Conservation (phyloP, 306 rosid species). For the Calophaca sinica region DNA sequence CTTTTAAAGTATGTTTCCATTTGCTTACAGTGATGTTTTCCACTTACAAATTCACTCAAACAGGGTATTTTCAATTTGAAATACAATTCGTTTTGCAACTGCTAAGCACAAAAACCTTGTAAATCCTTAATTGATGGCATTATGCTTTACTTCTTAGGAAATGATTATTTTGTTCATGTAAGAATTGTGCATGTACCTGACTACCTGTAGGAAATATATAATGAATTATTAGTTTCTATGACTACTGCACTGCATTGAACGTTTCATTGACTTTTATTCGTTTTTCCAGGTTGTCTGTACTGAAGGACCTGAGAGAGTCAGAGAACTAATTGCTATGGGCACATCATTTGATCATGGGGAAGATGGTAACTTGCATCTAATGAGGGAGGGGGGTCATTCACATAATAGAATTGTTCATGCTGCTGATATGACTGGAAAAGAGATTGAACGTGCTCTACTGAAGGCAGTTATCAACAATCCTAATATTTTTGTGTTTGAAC, state of each 20-base stretch:
- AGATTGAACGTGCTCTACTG: constrained; percentile 86
- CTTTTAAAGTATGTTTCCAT: constrained; percentile 3
- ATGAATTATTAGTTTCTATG: constrained; percentile 24
- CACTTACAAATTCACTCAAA: too few species aligned
- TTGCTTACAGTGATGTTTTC: too few species aligned
- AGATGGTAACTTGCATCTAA: constrained; percentile 92
- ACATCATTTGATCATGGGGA: constrained; percentile 92
- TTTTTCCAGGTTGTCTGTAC: constrained; percentile 89
- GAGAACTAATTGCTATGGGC: constrained; percentile 91
- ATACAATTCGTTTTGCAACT: neutral
- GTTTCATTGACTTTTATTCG: constrained; percentile 31
- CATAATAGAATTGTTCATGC: constrained; percentile 92
- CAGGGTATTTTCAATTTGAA: neutral
- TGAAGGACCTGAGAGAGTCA: constrained; percentile 96
- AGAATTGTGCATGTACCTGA: constrained; percentile 7
- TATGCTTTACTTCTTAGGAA: constrained; percentile 25
- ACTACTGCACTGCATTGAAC: neutral
- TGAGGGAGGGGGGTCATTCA: constrained; percentile 95
- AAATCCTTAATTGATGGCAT: constrained; percentile 1
- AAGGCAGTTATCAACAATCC: constrained; percentile 72
- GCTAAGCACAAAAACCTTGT: neutral
- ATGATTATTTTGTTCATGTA: constrained; percentile 20
- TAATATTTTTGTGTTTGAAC: constrained; percentile 80
- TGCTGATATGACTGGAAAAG: constrained; percentile 97
- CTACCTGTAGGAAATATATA: constrained; percentile 1